Percentiles rank a stretch among this genome's conserved stretches.
phyloP scores from a whole-genome alignment of 1,284 basidiomycete species.

The Mycena sp. region DNA sequence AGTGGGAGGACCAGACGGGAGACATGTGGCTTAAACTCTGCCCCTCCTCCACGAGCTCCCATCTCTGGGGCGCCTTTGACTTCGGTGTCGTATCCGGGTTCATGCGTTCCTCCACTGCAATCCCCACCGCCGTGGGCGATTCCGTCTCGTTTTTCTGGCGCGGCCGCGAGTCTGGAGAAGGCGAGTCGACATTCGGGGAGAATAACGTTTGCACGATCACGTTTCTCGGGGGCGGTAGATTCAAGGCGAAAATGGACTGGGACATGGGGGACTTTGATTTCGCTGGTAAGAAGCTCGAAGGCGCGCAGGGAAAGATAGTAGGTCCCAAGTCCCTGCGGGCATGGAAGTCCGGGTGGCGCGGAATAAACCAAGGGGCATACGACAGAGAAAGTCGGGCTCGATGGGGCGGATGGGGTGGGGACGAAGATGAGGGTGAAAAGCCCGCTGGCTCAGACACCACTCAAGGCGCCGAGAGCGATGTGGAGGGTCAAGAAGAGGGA shows the following conservation, averaged over 20 bases:
- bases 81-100: slow-evolving; percentile 38
- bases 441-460: slow-evolving; percentile 36
- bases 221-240: slow-evolving; percentile 35
- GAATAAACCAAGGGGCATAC: slow-evolving; percentile 30
- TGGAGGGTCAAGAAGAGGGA: neutral
- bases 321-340: slow-evolving; percentile 16
- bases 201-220: slow-evolving; percentile 33
- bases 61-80: slow-evolving; percentile 40
- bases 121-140: slow-evolving; percentile 24
- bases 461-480: slow-evolving; percentile 16
- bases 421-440: slow-evolving; percentile 17
- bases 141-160: slow-evolving; percentile 34
- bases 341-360: slow-evolving; percentile 37
- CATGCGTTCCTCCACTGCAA: slow-evolving; percentile 32
- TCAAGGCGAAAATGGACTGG: slow-evolving; percentile 33
- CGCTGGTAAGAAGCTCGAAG: slow-evolving; percentile 25
- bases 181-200: slow-evolving; percentile 33
- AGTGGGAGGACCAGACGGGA: slow-evolving; percentile 22
- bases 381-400: slow-evolving; percentile 22
- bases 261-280: slow-evolving; percentile 27
- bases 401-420: slow-evolving; percentile 31
- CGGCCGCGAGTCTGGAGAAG: slow-evolving; percentile 33
- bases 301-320: slow-evolving; percentile 6
- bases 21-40: slow-evolving; percentile 29
- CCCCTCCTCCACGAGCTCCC: slow-evolving; percentile 35